These are phyloP conservation scores for Diaporthe eres DNA, from an alignment of 2,329 filamentous ascomycete species.

Conservation along the genomic window DNA sequence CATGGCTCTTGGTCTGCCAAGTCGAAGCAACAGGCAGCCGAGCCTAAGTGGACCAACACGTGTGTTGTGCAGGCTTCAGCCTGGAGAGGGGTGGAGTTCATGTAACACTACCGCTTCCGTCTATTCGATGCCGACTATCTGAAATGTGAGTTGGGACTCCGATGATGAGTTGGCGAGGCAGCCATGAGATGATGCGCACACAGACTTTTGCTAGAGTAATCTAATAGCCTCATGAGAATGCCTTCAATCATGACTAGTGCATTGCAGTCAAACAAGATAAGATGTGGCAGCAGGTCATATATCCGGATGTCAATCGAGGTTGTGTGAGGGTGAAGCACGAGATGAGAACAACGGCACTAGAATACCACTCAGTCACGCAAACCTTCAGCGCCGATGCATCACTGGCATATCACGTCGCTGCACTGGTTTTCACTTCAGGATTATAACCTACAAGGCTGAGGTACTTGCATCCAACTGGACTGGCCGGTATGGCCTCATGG, in stretches of 20 bases:
- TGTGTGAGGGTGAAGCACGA: no score
- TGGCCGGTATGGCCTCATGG: neutral
- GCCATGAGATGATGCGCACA: no score
- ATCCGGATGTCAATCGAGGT: neutral
- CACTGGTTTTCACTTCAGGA: neutral
- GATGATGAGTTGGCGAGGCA: neutral
- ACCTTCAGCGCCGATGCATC: neutral
- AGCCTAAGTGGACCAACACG: conserved; percentile 5
- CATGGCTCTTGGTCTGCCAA: neutral
- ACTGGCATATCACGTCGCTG: neutral
- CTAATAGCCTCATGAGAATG: no score
- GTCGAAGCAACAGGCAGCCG: conserved; percentile 1
- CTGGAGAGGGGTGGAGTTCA: neutral
- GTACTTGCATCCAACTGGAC: neutral
- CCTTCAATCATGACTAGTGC: neutral
- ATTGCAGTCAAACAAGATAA: neutral
- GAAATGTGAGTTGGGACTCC: neutral
- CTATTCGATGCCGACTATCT: neutral
- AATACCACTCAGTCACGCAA: neutral
- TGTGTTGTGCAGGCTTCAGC: conserved; percentile 6
- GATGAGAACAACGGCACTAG: no score
- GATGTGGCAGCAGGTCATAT: neutral
- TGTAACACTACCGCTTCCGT: neutral
- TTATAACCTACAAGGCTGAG: neutral
- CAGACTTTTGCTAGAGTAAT: no score